phyloP scores from a whole-genome alignment of 306 rosid species.

The Oxytropis ochrocephala region DNA sequence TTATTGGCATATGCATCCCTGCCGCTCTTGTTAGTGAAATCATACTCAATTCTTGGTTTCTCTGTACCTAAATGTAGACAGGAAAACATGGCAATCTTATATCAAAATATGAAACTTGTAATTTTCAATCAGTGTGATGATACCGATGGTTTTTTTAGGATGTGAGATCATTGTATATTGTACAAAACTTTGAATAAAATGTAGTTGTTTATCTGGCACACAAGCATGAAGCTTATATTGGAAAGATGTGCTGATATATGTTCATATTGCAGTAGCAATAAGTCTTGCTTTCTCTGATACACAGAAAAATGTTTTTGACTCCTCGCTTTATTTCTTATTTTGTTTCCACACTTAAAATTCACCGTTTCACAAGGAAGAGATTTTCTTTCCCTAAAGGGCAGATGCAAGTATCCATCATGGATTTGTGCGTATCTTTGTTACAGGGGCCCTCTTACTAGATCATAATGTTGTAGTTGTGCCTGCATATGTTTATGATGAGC shows the following conservation, averaged over 20 bases:
- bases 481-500: not conserved
- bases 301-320: not conserved
- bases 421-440: not conserved
- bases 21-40: constrained; percentile 77
- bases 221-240: constrained; percentile 21
- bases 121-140: constrained; percentile 58
- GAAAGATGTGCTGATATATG: not conserved
- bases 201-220: constrained; percentile 18
- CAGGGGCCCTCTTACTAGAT: not conserved
- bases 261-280: constrained; percentile 8
- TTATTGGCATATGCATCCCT: constrained; percentile 72
- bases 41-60: constrained; percentile 69
- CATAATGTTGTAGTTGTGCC: not conserved
- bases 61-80: constrained; percentile 61
- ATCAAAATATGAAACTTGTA: constrained; percentile 51
- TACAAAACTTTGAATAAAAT: constrained; percentile 45
- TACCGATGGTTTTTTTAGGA: constrained; percentile 36
- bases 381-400: not conserved
- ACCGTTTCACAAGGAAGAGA: not conserved
- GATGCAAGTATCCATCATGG: not conserved
- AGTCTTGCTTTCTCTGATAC: not conserved
- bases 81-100: constrained; percentile 29
- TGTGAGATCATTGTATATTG: constrained; percentile 56
- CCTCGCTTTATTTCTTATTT: not conserved
- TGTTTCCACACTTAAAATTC: not conserved